Percentiles rank a stretch among this genome's conserved stretches.
Evolutionary conservation across 805 yeast genomes (phyloP).

Genomic region (Candida verbasci): DNA sequence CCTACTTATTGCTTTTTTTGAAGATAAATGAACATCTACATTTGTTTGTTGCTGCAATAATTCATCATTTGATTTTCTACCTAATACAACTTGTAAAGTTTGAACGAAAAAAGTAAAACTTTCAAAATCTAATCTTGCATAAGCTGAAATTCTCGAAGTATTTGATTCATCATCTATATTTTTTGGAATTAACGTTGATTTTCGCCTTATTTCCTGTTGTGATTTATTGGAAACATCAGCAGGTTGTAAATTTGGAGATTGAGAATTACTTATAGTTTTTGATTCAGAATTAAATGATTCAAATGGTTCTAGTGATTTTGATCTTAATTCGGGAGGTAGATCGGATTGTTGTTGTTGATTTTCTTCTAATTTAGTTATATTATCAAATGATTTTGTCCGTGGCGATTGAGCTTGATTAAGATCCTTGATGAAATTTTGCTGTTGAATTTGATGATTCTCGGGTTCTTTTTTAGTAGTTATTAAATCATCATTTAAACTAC

Average conservation of each 20-base stretch:
- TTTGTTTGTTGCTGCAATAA: slow-evolving; percentile 60
- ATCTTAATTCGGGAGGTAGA: no score
- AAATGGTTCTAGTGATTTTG: neutral
- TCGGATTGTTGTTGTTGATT: no score
- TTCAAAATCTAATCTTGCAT: slow-evolving; percentile 84
- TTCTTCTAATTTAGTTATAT: neutral
- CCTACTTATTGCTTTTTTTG: slow-evolving; percentile 88
- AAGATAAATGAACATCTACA: slow-evolving; percentile 90
- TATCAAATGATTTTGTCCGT: neutral
- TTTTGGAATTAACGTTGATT: slow-evolving; percentile 14
- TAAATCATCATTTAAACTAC: slow-evolving; percentile 9
- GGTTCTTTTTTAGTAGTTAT: slow-evolving; percentile 2
- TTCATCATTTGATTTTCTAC: slow-evolving; percentile 64
- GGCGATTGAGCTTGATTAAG: slow-evolving; percentile 5
- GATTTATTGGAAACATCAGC: neutral
- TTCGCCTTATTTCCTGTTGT: slow-evolving; percentile 13
- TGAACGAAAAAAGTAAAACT: slow-evolving; percentile 93
- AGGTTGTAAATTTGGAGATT: slow-evolving; percentile 10
- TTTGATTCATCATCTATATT: slow-evolving; percentile 11
- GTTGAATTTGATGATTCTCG: slow-evolving; percentile 1
- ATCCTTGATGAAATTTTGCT: no score
- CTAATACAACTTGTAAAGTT: slow-evolving; percentile 88
- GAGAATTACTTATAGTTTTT: slow-evolving; percentile 13
- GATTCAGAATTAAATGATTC: neutral
- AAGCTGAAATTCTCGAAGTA: slow-evolving; percentile 44